Percentiles rank a stretch among this genome's conserved stretches.
These are phyloP conservation scores for Suillus subluteus DNA, from an alignment of 768 basidiomycete species.

Conservation along the genomic window DNA sequence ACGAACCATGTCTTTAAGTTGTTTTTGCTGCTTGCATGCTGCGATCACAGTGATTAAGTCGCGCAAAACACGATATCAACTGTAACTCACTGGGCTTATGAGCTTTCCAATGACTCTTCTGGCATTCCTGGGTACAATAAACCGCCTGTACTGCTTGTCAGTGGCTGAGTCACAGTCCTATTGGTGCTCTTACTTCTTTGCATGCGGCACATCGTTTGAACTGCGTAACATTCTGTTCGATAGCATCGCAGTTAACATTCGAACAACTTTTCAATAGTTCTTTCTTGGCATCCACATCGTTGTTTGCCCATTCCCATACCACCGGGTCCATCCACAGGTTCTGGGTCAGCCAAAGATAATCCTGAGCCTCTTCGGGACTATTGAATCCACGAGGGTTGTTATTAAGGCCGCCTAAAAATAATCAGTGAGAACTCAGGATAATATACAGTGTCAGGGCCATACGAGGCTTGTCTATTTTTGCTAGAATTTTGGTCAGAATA, in stretches of 20 bases:
- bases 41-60: neutral
- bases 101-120: constrained; percentile 34
- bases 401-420: constrained; percentile 33
- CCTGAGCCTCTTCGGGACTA: constrained; percentile 48
- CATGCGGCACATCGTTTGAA: constrained; percentile 47
- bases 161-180: neutral
- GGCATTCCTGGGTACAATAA: constrained; percentile 34
- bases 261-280: constrained; percentile 40
- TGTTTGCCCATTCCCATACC: constrained; percentile 49
- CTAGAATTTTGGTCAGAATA: constrained; percentile 45
- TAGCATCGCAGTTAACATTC: constrained; percentile 31
- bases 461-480: constrained; percentile 41
- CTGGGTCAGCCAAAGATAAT: constrained; percentile 49
- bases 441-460: constrained; percentile 14
- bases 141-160: constrained; percentile 18
- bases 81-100: constrained; percentile 24
- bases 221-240: constrained; percentile 38
- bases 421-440: neutral
- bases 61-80: neutral
- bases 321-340: constrained; percentile 46
- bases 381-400: constrained; percentile 34
- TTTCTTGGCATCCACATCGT: constrained; percentile 36
- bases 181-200: constrained; percentile 24
- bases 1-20: constrained; percentile 14
- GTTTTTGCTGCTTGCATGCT: constrained; percentile 16